A percentile compares a stretch with the other conserved stretches of the same genome.
Conservation (phyloP, 176 grass and related monocot genomes). For the Miscanthus lutarioriparius region DNA sequence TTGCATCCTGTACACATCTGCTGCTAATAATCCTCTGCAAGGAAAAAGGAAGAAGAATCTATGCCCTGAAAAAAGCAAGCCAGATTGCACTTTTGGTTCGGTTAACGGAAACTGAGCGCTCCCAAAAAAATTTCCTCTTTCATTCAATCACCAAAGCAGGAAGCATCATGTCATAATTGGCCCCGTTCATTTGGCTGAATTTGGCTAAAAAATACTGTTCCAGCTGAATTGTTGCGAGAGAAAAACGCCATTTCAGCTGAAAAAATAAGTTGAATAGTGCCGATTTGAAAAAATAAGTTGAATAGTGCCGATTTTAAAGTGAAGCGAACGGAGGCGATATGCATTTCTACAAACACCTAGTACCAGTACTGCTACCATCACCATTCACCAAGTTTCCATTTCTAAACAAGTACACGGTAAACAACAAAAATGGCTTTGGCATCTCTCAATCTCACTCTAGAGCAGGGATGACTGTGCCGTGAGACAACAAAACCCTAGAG, state of each 20-base stretch:
- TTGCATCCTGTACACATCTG: too few species aligned
- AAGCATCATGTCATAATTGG: too few species aligned
- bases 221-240: too few species aligned
- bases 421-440: not conserved
- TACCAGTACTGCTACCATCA: not conserved
- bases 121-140: not conserved
- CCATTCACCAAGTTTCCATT: not conserved
- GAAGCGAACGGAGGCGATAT: too few species aligned
- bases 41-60: not conserved
- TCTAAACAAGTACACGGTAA: not conserved
- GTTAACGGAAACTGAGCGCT: not conserved
- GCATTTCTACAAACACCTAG: not conserved
- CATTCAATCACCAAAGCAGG: not conserved
- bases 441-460: not conserved
- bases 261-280: too few species aligned
- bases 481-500: slow-evolving; percentile 77
- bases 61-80: not conserved
- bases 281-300: too few species aligned
- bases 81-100: not conserved
- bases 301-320: too few species aligned
- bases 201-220: too few species aligned
- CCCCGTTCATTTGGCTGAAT: too few species aligned
- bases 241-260: too few species aligned
- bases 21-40: too few species aligned
- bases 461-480: not conserved